These are phyloP conservation scores for Oryza glaberrima DNA, from an alignment of 176 grass and related monocot genomes.

Conservation along the genomic window DNA sequence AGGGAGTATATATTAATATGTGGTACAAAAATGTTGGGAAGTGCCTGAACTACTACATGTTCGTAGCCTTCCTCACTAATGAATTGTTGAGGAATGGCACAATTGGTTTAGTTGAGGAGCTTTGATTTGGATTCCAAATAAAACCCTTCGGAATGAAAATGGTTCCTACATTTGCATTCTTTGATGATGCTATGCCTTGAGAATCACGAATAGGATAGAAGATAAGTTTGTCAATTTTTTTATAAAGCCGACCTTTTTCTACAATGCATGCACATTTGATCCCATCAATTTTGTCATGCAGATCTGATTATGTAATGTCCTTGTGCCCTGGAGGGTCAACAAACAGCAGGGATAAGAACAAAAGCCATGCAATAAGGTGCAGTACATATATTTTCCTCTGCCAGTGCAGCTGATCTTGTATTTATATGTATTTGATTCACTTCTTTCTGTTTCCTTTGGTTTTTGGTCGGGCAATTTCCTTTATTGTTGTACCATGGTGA, in stretches of 20 bases:
- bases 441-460: constrained; percentile 6
- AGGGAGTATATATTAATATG: too few species aligned
- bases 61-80: too few species aligned
- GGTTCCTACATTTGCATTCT: neutral
- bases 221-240: neutral
- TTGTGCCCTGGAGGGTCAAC: constrained; percentile 63
- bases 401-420: neutral
- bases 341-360: constrained; percentile 44
- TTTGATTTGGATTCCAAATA: neutral
- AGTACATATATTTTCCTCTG: constrained; percentile 13
- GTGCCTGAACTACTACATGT: too few species aligned
- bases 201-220: neutral
- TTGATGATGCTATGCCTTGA: neutral
- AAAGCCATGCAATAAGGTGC: constrained; percentile 51
- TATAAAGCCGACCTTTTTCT: neutral
- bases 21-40: too few species aligned
- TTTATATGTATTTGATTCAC: constrained; percentile 1
- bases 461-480: neutral
- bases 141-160: neutral
- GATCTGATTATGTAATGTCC: constrained; percentile 60
- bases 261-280: neutral
- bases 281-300: constrained; percentile 19
- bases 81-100: too few species aligned
- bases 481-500: constrained; percentile 2
- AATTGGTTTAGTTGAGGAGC: neutral